Evolutionary conservation across 2,329 filamentous ascomycete genomes (phyloP).

Genomic region (Aspergillus chevalieri): DNA sequence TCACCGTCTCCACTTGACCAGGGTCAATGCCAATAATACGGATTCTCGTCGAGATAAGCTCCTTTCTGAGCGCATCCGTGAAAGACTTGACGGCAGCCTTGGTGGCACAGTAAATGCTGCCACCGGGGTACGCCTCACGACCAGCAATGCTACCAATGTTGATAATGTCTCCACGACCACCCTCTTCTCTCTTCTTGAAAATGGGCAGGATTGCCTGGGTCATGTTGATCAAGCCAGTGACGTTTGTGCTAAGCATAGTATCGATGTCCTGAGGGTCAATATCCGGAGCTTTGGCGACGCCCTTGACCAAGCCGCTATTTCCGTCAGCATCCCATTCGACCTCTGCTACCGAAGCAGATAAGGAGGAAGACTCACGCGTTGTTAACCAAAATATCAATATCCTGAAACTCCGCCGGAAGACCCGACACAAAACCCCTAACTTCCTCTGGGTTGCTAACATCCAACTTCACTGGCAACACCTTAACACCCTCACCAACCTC

Average conservation of each 20-base stretch:
- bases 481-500: slow-evolving; percentile 76
- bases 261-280: slow-evolving; percentile 78
- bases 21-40: slow-evolving; percentile 84
- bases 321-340: slow-evolving; percentile 6
- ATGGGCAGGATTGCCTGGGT: slow-evolving; percentile 83
- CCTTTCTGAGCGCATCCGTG: slow-evolving; percentile 73
- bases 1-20: slow-evolving; percentile 81
- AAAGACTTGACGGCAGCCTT: slow-evolving; percentile 85
- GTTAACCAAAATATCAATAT: slow-evolving; percentile 86
- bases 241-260: slow-evolving; percentile 87
- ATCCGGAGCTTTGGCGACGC: slow-evolving; percentile 75
- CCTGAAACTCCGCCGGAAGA: slow-evolving; percentile 73
- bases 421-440: slow-evolving; percentile 65
- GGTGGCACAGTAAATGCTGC: slow-evolving; percentile 86
- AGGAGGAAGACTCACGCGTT: slow-evolving; percentile 78
- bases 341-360: neutral
- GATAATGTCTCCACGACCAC: slow-evolving; percentile 85
- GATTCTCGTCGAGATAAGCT: slow-evolving; percentile 74
- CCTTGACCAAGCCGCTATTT: slow-evolving; percentile 75
- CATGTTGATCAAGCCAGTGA: slow-evolving; percentile 92
- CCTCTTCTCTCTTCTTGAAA: slow-evolving; percentile 63
- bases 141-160: slow-evolving; percentile 93
- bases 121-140: slow-evolving; percentile 75
- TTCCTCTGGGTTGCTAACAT: slow-evolving; percentile 74
- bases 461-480: slow-evolving; percentile 75